These are phyloP conservation scores for Ricinus communis DNA, from an alignment of 345 rosid genomes.

Conservation along the genomic window DNA sequence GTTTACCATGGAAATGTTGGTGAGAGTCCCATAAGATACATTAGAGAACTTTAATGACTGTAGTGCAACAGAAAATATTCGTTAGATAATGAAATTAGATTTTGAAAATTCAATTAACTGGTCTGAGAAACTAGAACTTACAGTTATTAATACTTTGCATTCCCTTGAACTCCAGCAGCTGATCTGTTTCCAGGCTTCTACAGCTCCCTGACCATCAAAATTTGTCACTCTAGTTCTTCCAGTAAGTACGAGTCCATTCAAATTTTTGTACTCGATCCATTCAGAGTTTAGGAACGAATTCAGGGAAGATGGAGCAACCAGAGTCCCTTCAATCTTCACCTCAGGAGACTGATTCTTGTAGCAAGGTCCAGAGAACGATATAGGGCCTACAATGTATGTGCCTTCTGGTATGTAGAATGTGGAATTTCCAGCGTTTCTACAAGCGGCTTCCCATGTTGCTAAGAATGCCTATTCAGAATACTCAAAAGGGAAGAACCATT, in stretches of 20 bases:
- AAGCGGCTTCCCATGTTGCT: constrained; percentile 43
- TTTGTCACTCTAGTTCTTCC: constrained; percentile 20
- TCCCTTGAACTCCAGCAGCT: constrained; percentile 29
- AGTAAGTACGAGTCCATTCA: constrained; percentile 25
- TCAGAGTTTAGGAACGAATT: constrained; percentile 13
- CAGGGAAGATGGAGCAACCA: constrained; percentile 32
- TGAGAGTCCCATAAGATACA: constrained; percentile 41
- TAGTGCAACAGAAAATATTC: too few relatives aligned
- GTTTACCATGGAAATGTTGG: constrained; percentile 35
- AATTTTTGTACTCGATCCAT: constrained; percentile 42
- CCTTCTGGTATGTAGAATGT: constrained; percentile 36
- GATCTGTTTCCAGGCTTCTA: constrained; percentile 41
- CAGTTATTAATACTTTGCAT: constrained; percentile 35
- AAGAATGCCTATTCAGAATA: constrained; percentile 32
- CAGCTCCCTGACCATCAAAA: constrained; percentile 46
- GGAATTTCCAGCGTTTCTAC: constrained; percentile 27
- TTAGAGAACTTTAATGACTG: constrained; percentile 43
- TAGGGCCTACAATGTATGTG: constrained; percentile 33
- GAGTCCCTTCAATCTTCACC: constrained; percentile 36
- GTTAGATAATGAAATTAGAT: background rate
- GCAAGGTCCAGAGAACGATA: constrained; percentile 40
- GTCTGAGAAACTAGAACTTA: constrained; percentile 20
- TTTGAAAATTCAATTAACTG: background rate
- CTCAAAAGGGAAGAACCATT: too few relatives aligned
- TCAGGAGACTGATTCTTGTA: constrained; percentile 26